Percentiles rank a stretch among this genome's conserved stretches.
Conservation (phyloP, 768 basidiomycete genomes). For the Amanita jacksonii region DNA sequence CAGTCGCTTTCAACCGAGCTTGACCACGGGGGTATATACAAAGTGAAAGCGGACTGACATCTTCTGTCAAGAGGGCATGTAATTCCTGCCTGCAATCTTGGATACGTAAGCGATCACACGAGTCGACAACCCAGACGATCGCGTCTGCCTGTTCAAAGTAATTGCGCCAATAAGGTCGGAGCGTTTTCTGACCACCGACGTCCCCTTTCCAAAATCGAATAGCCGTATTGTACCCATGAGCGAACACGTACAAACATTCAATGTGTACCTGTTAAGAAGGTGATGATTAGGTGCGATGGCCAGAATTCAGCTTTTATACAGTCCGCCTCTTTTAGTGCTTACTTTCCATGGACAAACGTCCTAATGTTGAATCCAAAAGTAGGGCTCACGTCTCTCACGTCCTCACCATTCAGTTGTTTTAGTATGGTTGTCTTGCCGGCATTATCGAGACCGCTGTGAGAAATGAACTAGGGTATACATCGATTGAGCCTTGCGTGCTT, state of each 20-base stretch:
- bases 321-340: slow-evolving; percentile 17
- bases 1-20: slow-evolving; percentile 62
- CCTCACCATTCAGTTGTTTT: slow-evolving; percentile 90
- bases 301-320: slow-evolving; percentile 12
- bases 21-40: too few relatives aligned
- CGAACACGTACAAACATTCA: slow-evolving; percentile 62
- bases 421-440: slow-evolving; percentile 98
- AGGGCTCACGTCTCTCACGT: slow-evolving; percentile 80
- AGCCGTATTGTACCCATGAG: slow-evolving; percentile 3
- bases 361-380: slow-evolving; percentile 99
- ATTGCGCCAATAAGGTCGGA: slow-evolving; percentile 97
- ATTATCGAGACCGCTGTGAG: slow-evolving; percentile 84
- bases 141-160: slow-evolving; percentile 99
- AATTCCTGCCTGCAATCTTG: slow-evolving; percentile 85
- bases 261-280: slow-evolving; percentile 42
- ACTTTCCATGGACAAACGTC: slow-evolving; percentile 89
- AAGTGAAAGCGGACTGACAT: slow-evolving; percentile 60
- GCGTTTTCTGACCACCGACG: slow-evolving; percentile 91
- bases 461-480: slow-evolving; percentile 6
- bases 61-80: slow-evolving; percentile 78
- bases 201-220: slow-evolving; percentile 59
- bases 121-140: slow-evolving; percentile 98
- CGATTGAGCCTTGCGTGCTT: slow-evolving; percentile 16
- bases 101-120: slow-evolving; percentile 85
- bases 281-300: background rate